Base-by-base conservation (phyloP, 306 rosid genomes). In the Cucumis cinereus region DNA sequence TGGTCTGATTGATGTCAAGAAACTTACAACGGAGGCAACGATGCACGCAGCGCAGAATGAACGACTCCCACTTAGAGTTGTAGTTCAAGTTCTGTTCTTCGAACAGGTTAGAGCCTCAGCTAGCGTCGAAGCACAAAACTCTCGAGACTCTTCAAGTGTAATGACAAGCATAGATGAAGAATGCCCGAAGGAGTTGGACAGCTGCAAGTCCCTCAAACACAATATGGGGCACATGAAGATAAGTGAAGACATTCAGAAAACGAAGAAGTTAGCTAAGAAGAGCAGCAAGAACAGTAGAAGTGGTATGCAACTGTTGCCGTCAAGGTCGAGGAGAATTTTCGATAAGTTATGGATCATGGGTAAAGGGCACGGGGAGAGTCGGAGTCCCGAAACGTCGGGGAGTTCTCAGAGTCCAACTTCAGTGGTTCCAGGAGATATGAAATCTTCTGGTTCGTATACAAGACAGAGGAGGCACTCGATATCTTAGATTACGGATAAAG, bases 361-460 rank as follows among this genome's bases (percentile, higher is more conserved):
- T 10, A 94, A 90, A 73, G 93, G 90, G 36, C 87, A 86, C 5
- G 97, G 86, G 57, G 99, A 84, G 58, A 89, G 90, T 72, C 87
- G 77, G 83, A 90, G 98, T 75, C 88, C 96, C 0, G 98, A 95
- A 77, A 92, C 98, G 6, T 95, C 99, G 8, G 98, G 88, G 72
- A 92, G 98, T 81, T 95, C 99, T 58, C 92, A 92, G 79, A 92
- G 98, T 77, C 99, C 96, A 24, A 89, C 91, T 58, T 94, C 97
- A 54, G n/a, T 88, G 40, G 91, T 75, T 76, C 91, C 88, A 23
- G 93, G 92, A 33, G 90, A 92, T 54, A 79, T 84, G 62, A 95
- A 95, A 80, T 90, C 93, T 76, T 85, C 90, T 15, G 85, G 90
- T 68, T 87, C 95, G 61, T 87, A 90, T 16, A 77, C 95, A 73